phyloP scores from a whole-genome alignment of 1,284 basidiomycete genomes.

The Ustilago loliicola region DNA sequence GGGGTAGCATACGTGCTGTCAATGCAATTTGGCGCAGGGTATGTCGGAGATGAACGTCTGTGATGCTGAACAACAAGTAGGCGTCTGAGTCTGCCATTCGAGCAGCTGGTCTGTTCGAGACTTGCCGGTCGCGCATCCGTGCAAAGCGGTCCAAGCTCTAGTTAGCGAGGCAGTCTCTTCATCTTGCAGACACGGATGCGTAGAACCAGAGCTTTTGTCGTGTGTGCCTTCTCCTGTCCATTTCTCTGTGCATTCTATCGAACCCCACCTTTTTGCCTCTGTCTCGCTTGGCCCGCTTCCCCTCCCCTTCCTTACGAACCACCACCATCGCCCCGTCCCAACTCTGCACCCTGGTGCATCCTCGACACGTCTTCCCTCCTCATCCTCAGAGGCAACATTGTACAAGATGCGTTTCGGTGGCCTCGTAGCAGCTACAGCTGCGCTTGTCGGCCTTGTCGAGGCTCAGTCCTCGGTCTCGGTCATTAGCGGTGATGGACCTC shows the following conservation, averaged over 20 bases:
- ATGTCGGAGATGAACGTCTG: not conserved
- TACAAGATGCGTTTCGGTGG: slow-evolving; percentile 33
- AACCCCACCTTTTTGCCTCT: not conserved
- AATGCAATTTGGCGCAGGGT: slow-evolving; percentile 7
- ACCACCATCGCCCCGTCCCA: not conserved
- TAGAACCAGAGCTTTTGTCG: not conserved
- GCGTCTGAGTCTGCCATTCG: not conserved
- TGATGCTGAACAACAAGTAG: not conserved
- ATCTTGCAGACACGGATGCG: slow-evolving; percentile 1
- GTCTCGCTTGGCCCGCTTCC: not conserved
- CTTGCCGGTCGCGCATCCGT: not conserved
- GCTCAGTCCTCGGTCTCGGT: slow-evolving; percentile 27
- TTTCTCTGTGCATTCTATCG: not conserved
- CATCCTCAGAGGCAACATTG: not conserved
- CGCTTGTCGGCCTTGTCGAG: slow-evolving; percentile 24
- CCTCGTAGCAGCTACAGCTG: slow-evolving; percentile 23
- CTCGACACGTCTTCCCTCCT: not conserved
- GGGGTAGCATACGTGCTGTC: not conserved
- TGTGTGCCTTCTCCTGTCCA: not conserved
- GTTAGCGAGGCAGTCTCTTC: not conserved
- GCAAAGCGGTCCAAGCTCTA: not conserved
- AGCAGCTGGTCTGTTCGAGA: not conserved
- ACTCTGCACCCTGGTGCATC: not conserved
- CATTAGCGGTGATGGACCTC: slow-evolving; percentile 45
- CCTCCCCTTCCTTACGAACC: not conserved